Evolutionary conservation across 352 stramenopile species (phyloP).

Genomic region (Pythium brachiatum): DNA sequence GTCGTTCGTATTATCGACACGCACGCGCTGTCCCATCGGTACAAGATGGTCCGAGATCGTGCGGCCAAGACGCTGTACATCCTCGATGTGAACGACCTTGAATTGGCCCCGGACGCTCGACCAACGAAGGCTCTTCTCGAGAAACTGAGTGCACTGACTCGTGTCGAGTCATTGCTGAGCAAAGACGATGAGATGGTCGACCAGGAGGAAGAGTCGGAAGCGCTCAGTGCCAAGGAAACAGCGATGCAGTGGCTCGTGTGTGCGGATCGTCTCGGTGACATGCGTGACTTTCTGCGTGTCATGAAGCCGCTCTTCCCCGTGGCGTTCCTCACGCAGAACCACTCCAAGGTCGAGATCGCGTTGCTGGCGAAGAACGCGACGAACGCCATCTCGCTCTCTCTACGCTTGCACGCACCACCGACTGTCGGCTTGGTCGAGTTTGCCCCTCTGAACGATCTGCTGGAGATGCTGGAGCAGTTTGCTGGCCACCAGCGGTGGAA

Average conservation of each 20-base stretch:
- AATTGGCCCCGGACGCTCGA: background rate
- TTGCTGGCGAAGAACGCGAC: conserved; percentile 59
- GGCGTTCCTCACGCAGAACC: conserved; percentile 64
- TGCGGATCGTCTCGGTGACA: conserved; percentile 50
- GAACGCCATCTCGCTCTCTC: conserved; percentile 52
- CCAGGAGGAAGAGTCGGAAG: conserved; percentile 21
- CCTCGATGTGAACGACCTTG: conserved; percentile 23
- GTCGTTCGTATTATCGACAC: conserved; percentile 40
- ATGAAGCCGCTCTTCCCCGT: conserved; percentile 54
- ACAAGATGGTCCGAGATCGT: conserved; percentile 78
- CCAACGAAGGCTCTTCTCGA: conserved; percentile 4
- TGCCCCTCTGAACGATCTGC: conserved; percentile 27
- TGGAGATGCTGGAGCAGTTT: conserved; percentile 45
- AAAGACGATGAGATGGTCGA: conserved; percentile 10
- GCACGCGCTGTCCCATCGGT: conserved; percentile 60
- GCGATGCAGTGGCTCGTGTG: conserved; percentile 66
- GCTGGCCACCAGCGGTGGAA: conserved; percentile 53
- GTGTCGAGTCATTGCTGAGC: conserved; percentile 3
- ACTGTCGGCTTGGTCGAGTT: conserved; percentile 2
- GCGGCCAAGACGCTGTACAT: conserved; percentile 59
- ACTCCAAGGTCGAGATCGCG: conserved; percentile 66
- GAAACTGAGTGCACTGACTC: conserved; percentile 14
- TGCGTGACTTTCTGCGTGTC: conserved; percentile 37
- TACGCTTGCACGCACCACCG: conserved; percentile 41
- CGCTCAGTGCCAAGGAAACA: conserved; percentile 57